A percentile compares a stretch with the other conserved stretches of the same genome.
Evolutionary conservation across 345 rosid genomes (phyloP).

Genomic region (Laguncularia racemosa): DNA sequence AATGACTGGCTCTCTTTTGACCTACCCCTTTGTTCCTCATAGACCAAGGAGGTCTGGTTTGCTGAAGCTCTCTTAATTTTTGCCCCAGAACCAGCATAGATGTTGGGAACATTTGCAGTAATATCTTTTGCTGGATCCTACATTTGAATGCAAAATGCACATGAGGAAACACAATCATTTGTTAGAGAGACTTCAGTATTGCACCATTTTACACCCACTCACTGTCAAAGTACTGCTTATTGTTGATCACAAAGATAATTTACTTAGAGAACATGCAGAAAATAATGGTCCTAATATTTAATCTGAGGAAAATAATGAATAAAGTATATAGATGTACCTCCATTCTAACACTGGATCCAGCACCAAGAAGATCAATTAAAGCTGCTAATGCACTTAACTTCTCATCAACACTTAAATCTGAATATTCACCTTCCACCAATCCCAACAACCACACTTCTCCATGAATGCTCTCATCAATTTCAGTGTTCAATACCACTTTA

Average conservation of each 20-base stretch:
- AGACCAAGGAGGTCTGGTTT: constrained; percentile 62
- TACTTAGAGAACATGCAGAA: neutral
- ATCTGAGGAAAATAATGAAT: neutral
- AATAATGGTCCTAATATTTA: no score
- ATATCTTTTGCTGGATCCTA: constrained; percentile 49
- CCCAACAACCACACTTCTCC: constrained; percentile 96
- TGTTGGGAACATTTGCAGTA: constrained; percentile 37
- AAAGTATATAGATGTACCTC: constrained; percentile 43
- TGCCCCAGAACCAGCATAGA: constrained; percentile 70
- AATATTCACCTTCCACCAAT: constrained; percentile 93
- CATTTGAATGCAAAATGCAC: constrained; percentile 1
- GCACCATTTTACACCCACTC: no score
- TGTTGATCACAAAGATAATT: neutral
- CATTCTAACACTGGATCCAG: constrained; percentile 66
- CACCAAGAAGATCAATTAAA: constrained; percentile 68
- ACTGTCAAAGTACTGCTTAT: no score
- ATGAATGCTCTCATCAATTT: constrained; percentile 93
- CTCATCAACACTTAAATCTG: constrained; percentile 77
- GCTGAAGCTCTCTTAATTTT: constrained; percentile 74
- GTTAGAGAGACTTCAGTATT: neutral
- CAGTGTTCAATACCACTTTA: constrained; percentile 33
- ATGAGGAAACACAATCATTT: neutral
- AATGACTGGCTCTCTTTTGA: constrained; percentile 27
- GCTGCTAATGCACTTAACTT: constrained; percentile 79
- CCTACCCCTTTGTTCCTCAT: constrained; percentile 31